Percentiles rank a stretch among this genome's conserved stretches.
phyloP scores from a whole-genome alignment of 2,329 filamentous ascomycete species.

The Teratosphaeria viscida region DNA sequence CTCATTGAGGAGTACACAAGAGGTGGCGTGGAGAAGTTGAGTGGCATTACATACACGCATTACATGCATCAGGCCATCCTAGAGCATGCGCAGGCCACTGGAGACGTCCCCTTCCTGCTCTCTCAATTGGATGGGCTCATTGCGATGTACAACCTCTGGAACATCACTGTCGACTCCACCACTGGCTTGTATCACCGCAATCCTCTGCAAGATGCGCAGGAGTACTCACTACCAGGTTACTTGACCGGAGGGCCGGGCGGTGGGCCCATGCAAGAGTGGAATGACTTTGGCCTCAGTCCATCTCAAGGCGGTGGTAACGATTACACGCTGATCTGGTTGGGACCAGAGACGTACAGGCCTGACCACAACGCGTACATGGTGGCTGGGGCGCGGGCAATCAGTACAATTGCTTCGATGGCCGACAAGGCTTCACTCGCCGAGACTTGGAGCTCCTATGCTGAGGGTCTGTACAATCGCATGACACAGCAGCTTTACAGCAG shows the following conservation, averaged over 20 bases:
- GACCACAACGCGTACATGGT: conserved; percentile 37
- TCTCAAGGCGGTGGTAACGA: conserved; percentile 7
- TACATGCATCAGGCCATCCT: conserved; percentile 29
- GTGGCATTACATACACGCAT: conserved; percentile 18
- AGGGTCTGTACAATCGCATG: conserved; percentile 27
- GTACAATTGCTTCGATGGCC: conserved; percentile 26
- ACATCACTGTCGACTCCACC: conserved; percentile 25
- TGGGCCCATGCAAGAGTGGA: conserved; percentile 14
- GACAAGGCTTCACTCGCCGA: conserved; percentile 22
- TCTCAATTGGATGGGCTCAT: conserved; percentile 34
- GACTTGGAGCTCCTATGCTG: conserved; percentile 26
- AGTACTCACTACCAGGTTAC: conserved; percentile 32
- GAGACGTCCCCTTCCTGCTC: conserved; percentile 27
- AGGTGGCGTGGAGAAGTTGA: conserved; percentile 27
- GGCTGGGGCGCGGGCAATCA: conserved; percentile 33
- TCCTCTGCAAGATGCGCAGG: conserved; percentile 36
- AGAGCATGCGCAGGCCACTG: conserved; percentile 30
- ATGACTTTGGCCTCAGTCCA: conserved; percentile 12
- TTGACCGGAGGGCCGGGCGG: conserved; percentile 19
- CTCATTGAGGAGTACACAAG: conserved; percentile 30
- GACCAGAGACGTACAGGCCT: conserved; percentile 34
- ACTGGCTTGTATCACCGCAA: conserved; percentile 34
- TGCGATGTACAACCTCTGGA: conserved; percentile 31
- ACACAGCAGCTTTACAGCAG: conserved; percentile 13
- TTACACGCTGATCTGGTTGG: conserved; percentile 19